Evolutionary conservation across 2,329 filamentous ascomycete genomes (phyloP).

Genomic region (Periglandula ipomoeae): DNA sequence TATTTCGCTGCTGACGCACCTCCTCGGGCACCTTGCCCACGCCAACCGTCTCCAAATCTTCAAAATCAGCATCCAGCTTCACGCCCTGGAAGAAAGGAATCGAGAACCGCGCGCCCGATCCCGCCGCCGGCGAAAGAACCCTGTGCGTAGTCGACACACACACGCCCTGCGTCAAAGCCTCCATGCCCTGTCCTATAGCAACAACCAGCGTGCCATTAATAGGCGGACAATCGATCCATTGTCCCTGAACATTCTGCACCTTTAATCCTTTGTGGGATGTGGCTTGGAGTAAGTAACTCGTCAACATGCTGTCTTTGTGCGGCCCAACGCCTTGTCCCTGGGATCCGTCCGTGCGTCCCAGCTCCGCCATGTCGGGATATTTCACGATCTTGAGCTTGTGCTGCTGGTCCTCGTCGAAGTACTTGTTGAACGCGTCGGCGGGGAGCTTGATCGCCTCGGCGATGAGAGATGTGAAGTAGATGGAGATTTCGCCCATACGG

Average conservation of each 20-base stretch:
- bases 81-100: slow-evolving; percentile 89
- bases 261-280: slow-evolving; percentile 68
- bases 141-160: slow-evolving; percentile 77
- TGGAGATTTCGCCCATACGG: slow-evolving; percentile 63
- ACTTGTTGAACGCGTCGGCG: slow-evolving; percentile 60
- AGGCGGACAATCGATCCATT: slow-evolving; percentile 78
- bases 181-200: slow-evolving; percentile 78
- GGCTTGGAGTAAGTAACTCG: slow-evolving; percentile 73
- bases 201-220: slow-evolving; percentile 72
- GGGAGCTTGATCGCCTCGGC: slow-evolving; percentile 75
- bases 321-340: slow-evolving; percentile 60
- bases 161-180: slow-evolving; percentile 75
- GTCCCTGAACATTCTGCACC: slow-evolving; percentile 68
- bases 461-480: slow-evolving; percentile 68
- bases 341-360: slow-evolving; percentile 33
- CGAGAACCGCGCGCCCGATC: slow-evolving; percentile 63
- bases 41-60: slow-evolving; percentile 58
- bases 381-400: slow-evolving; percentile 88
- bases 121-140: slow-evolving; percentile 64
- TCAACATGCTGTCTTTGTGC: slow-evolving; percentile 80
- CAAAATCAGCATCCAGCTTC: slow-evolving; percentile 68
- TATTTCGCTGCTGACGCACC: slow-evolving; percentile 52
- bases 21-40: slow-evolving; percentile 50
- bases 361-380: slow-evolving; percentile 64
- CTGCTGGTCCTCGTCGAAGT: slow-evolving; percentile 67